Conservation (phyloP, 495 filamentous ascomycete genomes). For the Amniculicola lignicola region DNA sequence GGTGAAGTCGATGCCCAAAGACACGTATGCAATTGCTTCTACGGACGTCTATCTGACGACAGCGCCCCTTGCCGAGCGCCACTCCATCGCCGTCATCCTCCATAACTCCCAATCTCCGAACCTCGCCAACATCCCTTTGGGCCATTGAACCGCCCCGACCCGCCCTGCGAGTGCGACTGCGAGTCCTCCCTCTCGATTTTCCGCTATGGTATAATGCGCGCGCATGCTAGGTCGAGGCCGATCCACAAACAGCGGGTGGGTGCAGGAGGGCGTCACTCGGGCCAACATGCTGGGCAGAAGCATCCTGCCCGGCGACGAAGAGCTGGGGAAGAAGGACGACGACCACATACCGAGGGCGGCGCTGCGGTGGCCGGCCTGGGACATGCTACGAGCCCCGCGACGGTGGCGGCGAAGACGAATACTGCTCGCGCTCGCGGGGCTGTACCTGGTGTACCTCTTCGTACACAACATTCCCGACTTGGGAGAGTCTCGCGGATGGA, state of each 20-base stretch:
- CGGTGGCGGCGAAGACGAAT: slow-evolving; percentile 47
- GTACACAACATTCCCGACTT: slow-evolving; percentile 30
- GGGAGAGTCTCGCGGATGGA: slow-evolving; percentile 1
- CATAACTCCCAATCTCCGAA: too few species aligned
- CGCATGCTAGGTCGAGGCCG: slow-evolving; percentile 14
- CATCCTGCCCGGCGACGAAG: slow-evolving; percentile 56
- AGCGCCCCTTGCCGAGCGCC: too few species aligned
- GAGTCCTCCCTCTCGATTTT: too few species aligned
- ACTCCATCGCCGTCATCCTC: too few species aligned
- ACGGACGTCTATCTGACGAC: too few species aligned
- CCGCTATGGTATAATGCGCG: slow-evolving; percentile 19
- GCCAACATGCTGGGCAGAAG: slow-evolving; percentile 42
- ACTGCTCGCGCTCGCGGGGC: slow-evolving; percentile 42
- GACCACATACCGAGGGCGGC: slow-evolving; percentile 51
- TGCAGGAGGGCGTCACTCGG: slow-evolving; percentile 22
- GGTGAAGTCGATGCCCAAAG: too few species aligned
- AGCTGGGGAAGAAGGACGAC: slow-evolving; percentile 69
- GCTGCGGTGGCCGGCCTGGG: slow-evolving; percentile 29
- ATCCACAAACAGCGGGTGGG: slow-evolving; percentile 18
- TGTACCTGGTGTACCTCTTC: slow-evolving; percentile 45
- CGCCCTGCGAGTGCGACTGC: too few species aligned
- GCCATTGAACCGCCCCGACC: too few species aligned
- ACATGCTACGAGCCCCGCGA: slow-evolving; percentile 40
- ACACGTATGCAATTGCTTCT: too few species aligned
- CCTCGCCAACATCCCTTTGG: too few species aligned